Evolutionary conservation across 2,329 filamentous ascomycete genomes (phyloP).

Genomic region (Monilinia laxa): DNA sequence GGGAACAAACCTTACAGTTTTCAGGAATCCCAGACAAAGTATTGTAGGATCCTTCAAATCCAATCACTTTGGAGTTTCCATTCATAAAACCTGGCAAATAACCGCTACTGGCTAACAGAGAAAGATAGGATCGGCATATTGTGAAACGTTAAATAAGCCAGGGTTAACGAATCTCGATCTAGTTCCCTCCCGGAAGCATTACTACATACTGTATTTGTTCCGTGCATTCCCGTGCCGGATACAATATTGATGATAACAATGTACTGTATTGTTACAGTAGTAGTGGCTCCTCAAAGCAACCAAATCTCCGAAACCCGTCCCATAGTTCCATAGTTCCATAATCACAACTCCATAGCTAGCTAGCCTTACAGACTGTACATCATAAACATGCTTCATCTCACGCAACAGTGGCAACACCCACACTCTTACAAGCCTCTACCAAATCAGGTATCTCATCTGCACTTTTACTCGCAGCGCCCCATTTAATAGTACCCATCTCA

Average conservation of each 20-base stretch:
- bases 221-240: not conserved
- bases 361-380: not conserved
- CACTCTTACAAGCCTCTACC: constrained; percentile 45
- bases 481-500: constrained; percentile 47
- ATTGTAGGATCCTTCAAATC: not conserved
- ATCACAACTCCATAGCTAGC: not conserved
- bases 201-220: not conserved
- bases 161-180: not conserved
- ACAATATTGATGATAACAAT: not conserved
- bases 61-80: not conserved
- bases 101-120: not conserved
- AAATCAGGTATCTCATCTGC: constrained; percentile 58
- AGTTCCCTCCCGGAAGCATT: not conserved
- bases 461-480: constrained; percentile 50
- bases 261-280: not conserved
- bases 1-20: not conserved
- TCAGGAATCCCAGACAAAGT: not conserved
- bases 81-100: not conserved
- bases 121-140: not conserved
- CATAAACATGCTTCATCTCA: constrained; percentile 5
- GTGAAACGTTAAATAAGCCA: constrained; percentile 2
- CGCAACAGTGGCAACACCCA: not conserved
- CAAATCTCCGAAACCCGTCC: not conserved
- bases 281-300: not conserved
- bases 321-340: constrained; percentile 4